Base-by-base conservation (phyloP, 192 early-diverging fungal genomes). In the Linnemannia zychae region DNA sequence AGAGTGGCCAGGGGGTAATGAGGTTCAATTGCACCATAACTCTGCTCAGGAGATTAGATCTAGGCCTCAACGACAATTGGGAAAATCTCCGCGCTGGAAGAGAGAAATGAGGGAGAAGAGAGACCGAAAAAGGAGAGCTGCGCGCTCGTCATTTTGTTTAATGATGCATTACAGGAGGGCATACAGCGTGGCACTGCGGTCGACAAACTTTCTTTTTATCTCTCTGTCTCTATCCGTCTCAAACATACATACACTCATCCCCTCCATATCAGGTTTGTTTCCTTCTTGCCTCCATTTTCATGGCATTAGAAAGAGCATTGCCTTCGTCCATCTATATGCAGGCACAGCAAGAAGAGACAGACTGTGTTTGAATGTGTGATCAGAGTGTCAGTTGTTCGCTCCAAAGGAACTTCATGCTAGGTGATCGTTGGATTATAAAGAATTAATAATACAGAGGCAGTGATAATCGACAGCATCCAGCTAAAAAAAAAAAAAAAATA, bases 141-240 rank as follows among this genome's bases (percentile, higher is more conserved):
- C 57, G 57, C 28, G 57, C 24, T 63, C 57, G 28, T 63, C 57
- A 63, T 63, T 63, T 63, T 31, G 2, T 31, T n/a, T 31, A 28
- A 63, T 31, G 57, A 31, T 63, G 24, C 57, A 63, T n/a, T 1
- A 4, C 22, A 7, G 9, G 24, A 22, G 24, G 24, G 6, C 7
- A 63, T 3, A 63, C 57, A 63, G 57, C 57, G 57, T 63, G 57
- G 57, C 57, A 63, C 28, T 31, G 57, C 28, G 28, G 57, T 63
- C 57, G 57, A 63, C 24, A 63, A 63, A 63, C 57, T 15, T 63
- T 63, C 28, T 60, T 63, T 57, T 49, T 63, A 28, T 63, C 24
- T 63, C 57, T 63, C 13, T 63, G 0, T 2, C 28, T 24, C n/a
- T n/a, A n/a, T n/a, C n/a, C n/a, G n/a, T n/a, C n/a, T n/a, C n/a